Evolutionary conservation across 116 monocot species (phyloP), one percentile per base, ranked within the genome.

Genomic region (Posidonia oceanica): DNA sequence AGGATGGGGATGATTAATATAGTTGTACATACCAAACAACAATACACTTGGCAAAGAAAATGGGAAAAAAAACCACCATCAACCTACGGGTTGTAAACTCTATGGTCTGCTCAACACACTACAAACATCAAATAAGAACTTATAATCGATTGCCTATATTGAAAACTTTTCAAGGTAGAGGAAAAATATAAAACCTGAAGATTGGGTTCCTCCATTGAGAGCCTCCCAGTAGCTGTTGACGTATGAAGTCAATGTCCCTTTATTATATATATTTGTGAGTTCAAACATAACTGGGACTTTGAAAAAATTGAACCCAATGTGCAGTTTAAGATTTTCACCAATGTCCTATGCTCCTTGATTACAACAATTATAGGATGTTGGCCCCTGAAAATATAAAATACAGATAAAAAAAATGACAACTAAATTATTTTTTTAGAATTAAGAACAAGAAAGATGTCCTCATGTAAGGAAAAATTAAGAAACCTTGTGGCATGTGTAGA

Each of bases 161-260:
- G 13, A 7, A 65, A 73, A 38, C 16, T 59, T 51, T 20, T 20
- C 3, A 29, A 53, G 14, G 20, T 7, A 39, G 23, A 54, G 21
- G n/a, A n/a, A 52, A 37, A 48, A 72, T 17, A 69, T n/a, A 71
- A 54, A 56, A 97, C 98, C 87, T 99, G 98, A 74, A 99, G 93
- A 76, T 99, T 99, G 60, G 98, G 98, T 39, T 99, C 98, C 79
- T 99, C 98, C 98, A 99, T 88, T 16, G 98, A 99, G n/a, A n/a
- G 84, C 40, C 98, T 73, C 29, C 98, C 98, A 59, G 93, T 99
- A 36, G 90, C 87, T 63, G 98, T 93, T 71, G 98, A 93, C 16
- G 87, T 87, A 53, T 99, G 98, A 76, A 99, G 90, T 93, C 98
- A 99, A 81, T 78, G 89, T 14, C 93, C 98, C n/a, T 81, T 83